A percentile compares a stretch with the other conserved stretches of the same genome.
Evolutionary conservation across 306 rosid genomes (phyloP).

Genomic region (Cucumis hystrix): DNA sequence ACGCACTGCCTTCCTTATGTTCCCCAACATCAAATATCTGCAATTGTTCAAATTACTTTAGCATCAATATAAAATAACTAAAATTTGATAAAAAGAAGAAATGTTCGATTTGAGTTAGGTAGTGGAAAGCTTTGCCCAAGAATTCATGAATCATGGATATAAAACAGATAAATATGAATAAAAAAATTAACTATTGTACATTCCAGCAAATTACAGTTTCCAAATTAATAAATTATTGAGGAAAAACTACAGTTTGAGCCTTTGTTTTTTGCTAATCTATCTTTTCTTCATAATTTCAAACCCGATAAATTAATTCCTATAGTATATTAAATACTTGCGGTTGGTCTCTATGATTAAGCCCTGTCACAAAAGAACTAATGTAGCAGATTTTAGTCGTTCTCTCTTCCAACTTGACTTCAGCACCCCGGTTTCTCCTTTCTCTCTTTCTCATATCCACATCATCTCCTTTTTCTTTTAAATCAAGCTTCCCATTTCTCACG

Average conservation of each 20-base stretch:
- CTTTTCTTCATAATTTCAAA: not conserved
- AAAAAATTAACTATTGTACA: not conserved
- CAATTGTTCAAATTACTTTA: constrained; percentile 18
- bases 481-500: not conserved
- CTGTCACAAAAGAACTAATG: not conserved
- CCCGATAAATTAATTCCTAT: not conserved
- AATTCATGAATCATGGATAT: not conserved
- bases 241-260: not conserved
- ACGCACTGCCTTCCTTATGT: constrained; percentile 32
- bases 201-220: not conserved
- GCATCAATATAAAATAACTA: not conserved
- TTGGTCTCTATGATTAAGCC: not conserved
- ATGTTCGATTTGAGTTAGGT: not conserved
- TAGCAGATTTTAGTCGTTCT: not conserved
- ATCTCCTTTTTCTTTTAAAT: not conserved
- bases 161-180: not conserved
- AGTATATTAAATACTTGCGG: not conserved
- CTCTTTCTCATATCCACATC: not conserved
- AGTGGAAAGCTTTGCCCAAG: not conserved
- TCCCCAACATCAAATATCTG: constrained; percentile 70
- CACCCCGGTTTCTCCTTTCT: too few relatives aligned
- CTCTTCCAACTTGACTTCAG: not conserved
- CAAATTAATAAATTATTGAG: not conserved
- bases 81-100: not conserved
- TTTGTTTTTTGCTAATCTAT: not conserved